These are phyloP conservation scores for Babesia caballi DNA, from an alignment of 169 alveolate species.

Conservation along the genomic window DNA sequence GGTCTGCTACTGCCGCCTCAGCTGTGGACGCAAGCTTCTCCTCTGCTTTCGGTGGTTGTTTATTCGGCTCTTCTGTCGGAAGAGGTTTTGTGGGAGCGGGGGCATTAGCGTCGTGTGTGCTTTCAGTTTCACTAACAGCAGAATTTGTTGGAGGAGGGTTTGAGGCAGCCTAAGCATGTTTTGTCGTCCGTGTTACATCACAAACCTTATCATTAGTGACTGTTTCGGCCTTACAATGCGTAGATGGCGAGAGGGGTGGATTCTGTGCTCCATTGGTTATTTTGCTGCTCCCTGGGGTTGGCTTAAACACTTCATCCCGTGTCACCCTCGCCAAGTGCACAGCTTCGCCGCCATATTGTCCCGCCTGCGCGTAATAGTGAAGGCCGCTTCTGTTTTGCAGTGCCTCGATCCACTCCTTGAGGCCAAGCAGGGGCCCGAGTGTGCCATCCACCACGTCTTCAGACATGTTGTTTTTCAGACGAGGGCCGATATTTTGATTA, in stretches of 20 bases:
- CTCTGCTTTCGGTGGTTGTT: not conserved
- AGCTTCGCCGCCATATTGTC: conserved; percentile 12
- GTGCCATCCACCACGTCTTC: conserved; percentile 28
- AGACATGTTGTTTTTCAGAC: conserved; percentile 8
- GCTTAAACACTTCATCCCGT: not conserved
- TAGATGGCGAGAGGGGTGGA: no score
- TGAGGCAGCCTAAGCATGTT: no score
- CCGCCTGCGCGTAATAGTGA: conserved; percentile 4
- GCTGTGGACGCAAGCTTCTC: not conserved
- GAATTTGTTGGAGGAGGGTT: no score
- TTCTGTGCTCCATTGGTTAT: no score
- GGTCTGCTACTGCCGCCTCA: not conserved
- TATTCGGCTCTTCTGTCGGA: no score
- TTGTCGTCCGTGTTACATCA: no score
- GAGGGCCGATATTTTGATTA: not conserved
- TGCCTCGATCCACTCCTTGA: conserved; percentile 5
- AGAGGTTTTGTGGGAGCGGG: no score
- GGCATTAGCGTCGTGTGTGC: no score
- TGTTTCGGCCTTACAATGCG: no score
- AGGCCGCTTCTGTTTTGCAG: not conserved
- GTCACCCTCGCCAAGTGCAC: not conserved
- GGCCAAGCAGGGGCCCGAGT: conserved; percentile 26
- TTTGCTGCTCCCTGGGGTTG: not conserved
- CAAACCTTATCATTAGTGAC: no score
- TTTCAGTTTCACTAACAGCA: no score